Conservation (phyloP, 495 filamentous ascomycete species). For the Penicillium angulare region DNA sequence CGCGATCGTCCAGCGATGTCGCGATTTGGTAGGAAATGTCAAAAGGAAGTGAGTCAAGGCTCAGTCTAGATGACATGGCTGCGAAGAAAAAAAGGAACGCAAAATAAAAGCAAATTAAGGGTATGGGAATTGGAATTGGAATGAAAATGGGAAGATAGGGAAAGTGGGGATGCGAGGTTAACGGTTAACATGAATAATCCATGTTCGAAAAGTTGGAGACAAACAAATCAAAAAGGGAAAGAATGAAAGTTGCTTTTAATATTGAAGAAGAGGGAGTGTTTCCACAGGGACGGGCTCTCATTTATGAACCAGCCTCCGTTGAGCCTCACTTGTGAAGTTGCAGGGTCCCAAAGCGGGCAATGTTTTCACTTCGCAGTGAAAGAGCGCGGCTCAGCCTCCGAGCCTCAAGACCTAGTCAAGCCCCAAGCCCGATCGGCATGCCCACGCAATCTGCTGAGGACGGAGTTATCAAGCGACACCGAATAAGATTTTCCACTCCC, state of each 20-base stretch:
- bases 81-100: not conserved
- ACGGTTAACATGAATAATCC: not conserved
- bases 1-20: conserved; percentile 40
- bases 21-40: conserved; percentile 62
- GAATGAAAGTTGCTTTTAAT: not conserved
- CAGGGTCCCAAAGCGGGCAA: too few relatives aligned
- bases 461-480: too few relatives aligned
- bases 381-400: too few relatives aligned
- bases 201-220: not conserved
- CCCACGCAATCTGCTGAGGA: too few relatives aligned
- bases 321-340: too few relatives aligned
- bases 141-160: not conserved
- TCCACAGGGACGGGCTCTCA: not conserved
- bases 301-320: too few relatives aligned
- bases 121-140: not conserved
- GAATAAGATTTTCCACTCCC: too few relatives aligned
- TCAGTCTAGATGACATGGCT: conserved; percentile 22
- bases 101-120: too few relatives aligned
- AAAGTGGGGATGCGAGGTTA: not conserved
- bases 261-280: not conserved
- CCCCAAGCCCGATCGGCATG: too few relatives aligned
- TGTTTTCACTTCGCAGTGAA: too few relatives aligned
- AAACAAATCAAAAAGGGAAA: not conserved
- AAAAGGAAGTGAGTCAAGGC: conserved; percentile 53
- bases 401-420: too few relatives aligned